A percentile compares a stretch with the other conserved stretches of the same genome.
Conservation (phyloP, 2,329 filamentous ascomycete species). For the Magnaporthiopsis rhizophila region DNA sequence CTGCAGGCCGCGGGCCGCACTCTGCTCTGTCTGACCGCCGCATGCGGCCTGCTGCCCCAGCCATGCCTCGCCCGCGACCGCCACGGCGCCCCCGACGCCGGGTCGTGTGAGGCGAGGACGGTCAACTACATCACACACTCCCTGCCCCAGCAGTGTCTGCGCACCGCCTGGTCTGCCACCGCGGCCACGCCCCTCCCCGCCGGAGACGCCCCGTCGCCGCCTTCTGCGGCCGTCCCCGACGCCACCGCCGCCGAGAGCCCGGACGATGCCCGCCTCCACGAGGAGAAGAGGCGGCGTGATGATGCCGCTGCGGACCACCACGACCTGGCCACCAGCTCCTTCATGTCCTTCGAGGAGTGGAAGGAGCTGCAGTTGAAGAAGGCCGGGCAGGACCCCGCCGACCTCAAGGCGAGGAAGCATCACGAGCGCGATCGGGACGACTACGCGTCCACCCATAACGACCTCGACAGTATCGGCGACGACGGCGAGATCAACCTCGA, state of each 20-base stretch:
- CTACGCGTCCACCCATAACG: constrained; percentile 38
- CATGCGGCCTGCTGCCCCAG: background rate
- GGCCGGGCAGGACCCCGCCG: constrained; percentile 63
- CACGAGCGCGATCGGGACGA: constrained; percentile 35
- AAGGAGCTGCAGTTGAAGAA: constrained; percentile 87
- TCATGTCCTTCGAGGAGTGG: constrained; percentile 98
- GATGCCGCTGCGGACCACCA: constrained; percentile 36
- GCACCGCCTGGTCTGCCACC: constrained; percentile 45
- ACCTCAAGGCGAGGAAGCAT: constrained; percentile 56
- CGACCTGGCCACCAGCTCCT: constrained; percentile 57
- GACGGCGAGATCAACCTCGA: constrained; percentile 71
- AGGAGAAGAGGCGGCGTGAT: background rate
- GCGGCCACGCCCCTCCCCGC: constrained; percentile 12
- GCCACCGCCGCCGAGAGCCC: constrained; percentile 14
- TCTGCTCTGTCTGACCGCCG: constrained; percentile 1
- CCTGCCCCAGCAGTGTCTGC: constrained; percentile 67
- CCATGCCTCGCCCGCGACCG: constrained; percentile 5
- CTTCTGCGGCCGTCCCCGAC: background rate
- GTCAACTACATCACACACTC: constrained; percentile 79
- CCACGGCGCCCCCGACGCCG: constrained; percentile 12
- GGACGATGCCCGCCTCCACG: constrained; percentile 26
- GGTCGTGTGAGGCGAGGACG: constrained; percentile 50
- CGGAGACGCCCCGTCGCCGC: background rate
- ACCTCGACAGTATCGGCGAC: constrained; percentile 73
- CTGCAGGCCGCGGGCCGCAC: constrained; percentile 4